Evolutionary conservation across 345 rosid genomes (phyloP), one percentile per base, ranked within the genome.

Genomic region (Sonneratia alba): DNA sequence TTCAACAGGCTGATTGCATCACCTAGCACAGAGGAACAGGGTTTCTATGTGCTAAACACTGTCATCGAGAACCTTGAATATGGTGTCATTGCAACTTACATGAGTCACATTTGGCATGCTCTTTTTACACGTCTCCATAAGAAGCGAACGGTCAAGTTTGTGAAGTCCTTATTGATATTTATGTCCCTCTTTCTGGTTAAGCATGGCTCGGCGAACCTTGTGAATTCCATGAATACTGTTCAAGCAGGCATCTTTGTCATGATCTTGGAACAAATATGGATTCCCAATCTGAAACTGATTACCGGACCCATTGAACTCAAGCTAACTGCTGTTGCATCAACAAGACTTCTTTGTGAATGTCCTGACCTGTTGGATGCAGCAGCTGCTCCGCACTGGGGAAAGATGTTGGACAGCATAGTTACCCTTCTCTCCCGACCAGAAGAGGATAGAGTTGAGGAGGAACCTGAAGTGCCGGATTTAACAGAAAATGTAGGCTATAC

Each of bases 1-100:
- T 92, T 95, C 32, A 83, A 82, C 37, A 88, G 73, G 85, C 24
- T 27, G 32, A 27, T 27, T 27, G 32, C 1, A 27, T 27, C 32
- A 27, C 81, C 94, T 21, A 87, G 88, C 85, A 85, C 97, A 0
- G 97, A 86, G 72, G 99, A 95, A 66, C 99, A 92, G 65, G 97
- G 97, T 27, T 95, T 95, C 85, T 90, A 87, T 78, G 88, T 95
- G 47, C 89, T 95, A 51, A 95, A 95, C 81, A 90, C 99, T 63
- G 82, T 92, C 53, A 85, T 89, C 66, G 98, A 95, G 83, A 81
- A 79, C 80, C 97, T 95, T 48, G 92, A 90, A 36, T 89, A 83
- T 79, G 71, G 77, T 70, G 92, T 79, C 74, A 79, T 95, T 70
- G 84, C 82, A 19, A 75, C 89, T 12, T 88, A 83, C 76, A 79